Evolutionary conservation across 202 grass and related monocot species (phyloP), one percentile per base, ranked within the genome.

Genomic region (Carex arenaria): DNA sequence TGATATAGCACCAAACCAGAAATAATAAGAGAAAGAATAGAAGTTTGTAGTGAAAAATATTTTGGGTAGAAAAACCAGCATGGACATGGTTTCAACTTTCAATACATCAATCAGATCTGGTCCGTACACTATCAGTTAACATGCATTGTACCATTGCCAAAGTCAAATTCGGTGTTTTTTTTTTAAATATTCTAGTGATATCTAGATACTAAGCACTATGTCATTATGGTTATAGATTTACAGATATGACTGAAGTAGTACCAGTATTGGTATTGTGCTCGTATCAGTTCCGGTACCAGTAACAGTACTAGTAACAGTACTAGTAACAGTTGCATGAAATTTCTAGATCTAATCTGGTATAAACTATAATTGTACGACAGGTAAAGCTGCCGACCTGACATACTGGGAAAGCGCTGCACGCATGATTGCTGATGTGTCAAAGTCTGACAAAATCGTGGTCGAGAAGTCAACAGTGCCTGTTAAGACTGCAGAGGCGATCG

Each of bases 391-490:
- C 0, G 93, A 97, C 51, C 87, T 97, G 22, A 97, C 93, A 64
- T 97, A 93, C 89, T 97, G 93, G 93, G 93, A 97, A 82, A 97
- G 93, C 0, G 93, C 93, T 31, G 93, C 93, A 14, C 91, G 93
- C 6, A 97, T 93, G 87, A 97, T 97, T 26, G 94, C 94, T 2
- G 89, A 97, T 80, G 91, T 93, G 11, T 88, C 94, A 61, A 93
- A 88, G 71, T 93, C 94, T 1, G 94, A 97, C 87, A 97, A 97
- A 84, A 97, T 97, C 5, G 94, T 97, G 7, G 94, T 97, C 0
- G 94, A 97, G 89, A 97, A 97, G 47, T 97, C 94, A 65, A 97
- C 91, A 13, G 94, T 97, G 40, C 94, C 94, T n/a, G 94, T 97
- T 43, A 97, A 91, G 79, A 97, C 94, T 0, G 94, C 89, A 0